phyloP scores from a whole-genome alignment of 2,329 filamentous ascomycete species.

The Diaporthe batatas region DNA sequence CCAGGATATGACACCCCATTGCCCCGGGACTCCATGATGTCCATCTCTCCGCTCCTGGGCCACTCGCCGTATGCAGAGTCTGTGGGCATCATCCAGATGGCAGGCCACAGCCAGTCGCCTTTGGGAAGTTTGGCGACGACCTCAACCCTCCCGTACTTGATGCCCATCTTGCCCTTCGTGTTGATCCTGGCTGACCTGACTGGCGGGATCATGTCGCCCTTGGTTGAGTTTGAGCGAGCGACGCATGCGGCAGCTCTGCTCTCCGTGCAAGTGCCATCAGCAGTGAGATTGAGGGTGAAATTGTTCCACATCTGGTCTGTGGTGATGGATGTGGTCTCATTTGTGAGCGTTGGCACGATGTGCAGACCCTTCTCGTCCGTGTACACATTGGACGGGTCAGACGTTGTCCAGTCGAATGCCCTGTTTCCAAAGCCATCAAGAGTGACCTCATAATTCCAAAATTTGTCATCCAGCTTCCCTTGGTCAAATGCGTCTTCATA shows the following conservation, averaged over 20 bases:
- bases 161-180: slow-evolving; percentile 60
- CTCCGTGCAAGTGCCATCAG: slow-evolving; percentile 58
- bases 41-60: slow-evolving; percentile 67
- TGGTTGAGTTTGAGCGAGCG: slow-evolving; percentile 57
- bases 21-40: slow-evolving; percentile 64
- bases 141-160: slow-evolving; percentile 66
- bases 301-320: slow-evolving; percentile 54
- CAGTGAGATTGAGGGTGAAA: slow-evolving; percentile 60
- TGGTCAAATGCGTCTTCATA: slow-evolving; percentile 62
- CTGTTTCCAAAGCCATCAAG: slow-evolving; percentile 61
- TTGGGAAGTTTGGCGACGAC: slow-evolving; percentile 65
- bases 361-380: slow-evolving; percentile 63
- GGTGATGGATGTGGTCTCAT: slow-evolving; percentile 55
- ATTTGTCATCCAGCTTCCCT: slow-evolving; percentile 34
- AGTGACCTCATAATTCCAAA: slow-evolving; percentile 40
- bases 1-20: slow-evolving; percentile 58
- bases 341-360: slow-evolving; percentile 67
- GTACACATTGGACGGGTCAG: slow-evolving; percentile 61
- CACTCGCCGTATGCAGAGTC: slow-evolving; percentile 62
- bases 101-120: slow-evolving; percentile 68
- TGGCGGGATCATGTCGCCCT: slow-evolving; percentile 62
- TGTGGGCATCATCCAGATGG: slow-evolving; percentile 66
- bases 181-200: slow-evolving; percentile 63
- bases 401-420: slow-evolving; percentile 68
- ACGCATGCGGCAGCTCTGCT: slow-evolving; percentile 52